Evolutionary conservation across 2,329 filamentous ascomycete species (phyloP).

Genomic region (Hypocreales sp.): DNA sequence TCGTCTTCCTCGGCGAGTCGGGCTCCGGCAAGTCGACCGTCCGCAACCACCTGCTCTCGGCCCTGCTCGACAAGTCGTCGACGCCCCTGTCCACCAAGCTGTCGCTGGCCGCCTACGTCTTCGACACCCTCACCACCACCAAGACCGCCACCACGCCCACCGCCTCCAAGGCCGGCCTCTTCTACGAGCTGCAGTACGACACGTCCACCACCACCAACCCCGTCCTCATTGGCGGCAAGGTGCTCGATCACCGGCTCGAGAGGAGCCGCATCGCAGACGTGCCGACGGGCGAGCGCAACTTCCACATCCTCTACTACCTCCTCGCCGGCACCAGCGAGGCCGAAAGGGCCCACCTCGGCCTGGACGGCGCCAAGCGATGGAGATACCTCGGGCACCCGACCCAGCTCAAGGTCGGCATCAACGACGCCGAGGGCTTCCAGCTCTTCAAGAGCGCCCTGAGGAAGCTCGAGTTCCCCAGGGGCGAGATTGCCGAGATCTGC

Average conservation of each 20-base stretch:
- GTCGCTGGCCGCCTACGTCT: conserved; percentile 85
- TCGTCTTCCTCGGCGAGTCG: conserved; percentile 89
- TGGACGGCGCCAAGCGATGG: conserved; percentile 63
- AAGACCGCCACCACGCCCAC: conserved; percentile 93
- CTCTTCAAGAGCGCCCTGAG: conserved; percentile 92
- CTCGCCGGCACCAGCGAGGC: conserved; percentile 80
- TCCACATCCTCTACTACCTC: conserved; percentile 91
- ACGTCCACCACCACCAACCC: conserved; percentile 73
- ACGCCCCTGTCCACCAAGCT: conserved; percentile 89
- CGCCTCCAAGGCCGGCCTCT: conserved; percentile 87
- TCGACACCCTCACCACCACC: conserved; percentile 90
- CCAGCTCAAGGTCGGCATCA: conserved; percentile 92
- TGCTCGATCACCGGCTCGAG: conserved; percentile 86
- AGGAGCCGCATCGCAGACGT: conserved; percentile 82
- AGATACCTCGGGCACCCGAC: conserved; percentile 92
- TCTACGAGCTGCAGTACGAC: conserved; percentile 94
- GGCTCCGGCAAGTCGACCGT: conserved; percentile 93
- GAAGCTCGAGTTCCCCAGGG: conserved; percentile 84
- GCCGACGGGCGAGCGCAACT: conserved; percentile 90
- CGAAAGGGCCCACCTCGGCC: conserved; percentile 72
- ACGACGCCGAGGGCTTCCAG: conserved; percentile 89
- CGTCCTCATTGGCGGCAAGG: conserved; percentile 80
- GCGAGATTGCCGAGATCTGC: conserved; percentile 92
- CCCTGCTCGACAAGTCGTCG: conserved; percentile 76
- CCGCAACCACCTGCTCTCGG: conserved; percentile 72